Base-by-base conservation (phyloP, 2,329 filamentous ascomycete genomes). In the Aspergillus calidoustus region DNA sequence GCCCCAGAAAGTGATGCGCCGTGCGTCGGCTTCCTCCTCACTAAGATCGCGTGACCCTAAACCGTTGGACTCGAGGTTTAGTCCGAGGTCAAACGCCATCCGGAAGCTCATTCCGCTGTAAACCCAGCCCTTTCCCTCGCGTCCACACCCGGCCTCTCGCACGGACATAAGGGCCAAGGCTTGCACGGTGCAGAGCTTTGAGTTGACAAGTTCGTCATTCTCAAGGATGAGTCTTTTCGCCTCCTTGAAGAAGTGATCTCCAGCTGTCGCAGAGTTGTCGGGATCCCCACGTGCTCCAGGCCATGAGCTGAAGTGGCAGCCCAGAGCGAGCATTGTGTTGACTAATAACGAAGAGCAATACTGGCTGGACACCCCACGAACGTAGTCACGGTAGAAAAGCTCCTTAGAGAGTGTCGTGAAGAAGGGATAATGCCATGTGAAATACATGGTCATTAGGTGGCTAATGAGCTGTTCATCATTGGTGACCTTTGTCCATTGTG, bases 91-190 rank as follows among this genome's bases (percentile, higher is more conserved):
- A 75, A 91, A 91, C 0, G 93, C 94, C 94, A 99, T 98, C 49
- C 95, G 89, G 75, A 99, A 98, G 71, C 91, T 95, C 91, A 99
- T 97, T 54, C 95, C 94, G 71, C 92, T 97, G 76, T 98, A 98
- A 3, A 97, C 93, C 95, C 95, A 99, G 1, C 95, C 95, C 76
- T 95, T 96, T 44, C 92, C 92, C 78, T 98, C 95, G 47, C 94
- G 86, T 0, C 92, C 94, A 75, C 94, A 98, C 1, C 95, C 95
- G 3, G 94, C 95, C 80, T 99, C 95, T 63, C 95, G 86, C 0
- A 98, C 94, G 7, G 93, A 97, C 93, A 99, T 97, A 65, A 98
- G 81, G 0, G 93, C 93, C 58, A 98, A 80, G 0, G 95, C 95
- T 78, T 99, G 95, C 0, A 98, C 93, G 0, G 93, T 98, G 6